A percentile compares a stretch with the other conserved stretches of the same genome.
phyloP scores from a whole-genome alignment of 257 asterid genomes.

The Solanum paucissectum region DNA sequence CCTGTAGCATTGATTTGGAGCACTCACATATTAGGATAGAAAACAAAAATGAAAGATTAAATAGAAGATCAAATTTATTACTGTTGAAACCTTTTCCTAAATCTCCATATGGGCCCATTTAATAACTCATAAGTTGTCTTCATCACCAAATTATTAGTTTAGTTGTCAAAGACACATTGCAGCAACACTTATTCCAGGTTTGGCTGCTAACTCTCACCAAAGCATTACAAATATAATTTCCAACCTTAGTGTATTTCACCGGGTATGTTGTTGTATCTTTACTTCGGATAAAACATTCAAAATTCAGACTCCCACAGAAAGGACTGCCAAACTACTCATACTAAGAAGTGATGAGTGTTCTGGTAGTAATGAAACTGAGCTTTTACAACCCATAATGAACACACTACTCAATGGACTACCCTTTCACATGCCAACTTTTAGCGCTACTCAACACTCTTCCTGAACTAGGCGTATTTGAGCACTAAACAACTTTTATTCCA shows the following conservation, averaged over 20 bases:
- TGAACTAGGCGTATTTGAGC: not conserved
- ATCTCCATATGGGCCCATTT: not conserved
- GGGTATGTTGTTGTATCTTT: not conserved
- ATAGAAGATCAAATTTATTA: not conserved
- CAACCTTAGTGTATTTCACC: not conserved
- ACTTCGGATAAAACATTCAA: not conserved
- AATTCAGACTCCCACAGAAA: not conserved
- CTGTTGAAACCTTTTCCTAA: not conserved
- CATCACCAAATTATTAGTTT: not conserved
- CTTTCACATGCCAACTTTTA: not conserved
- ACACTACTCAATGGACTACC: not conserved
- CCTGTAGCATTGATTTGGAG: constrained; percentile 30
- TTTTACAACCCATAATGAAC: not conserved
- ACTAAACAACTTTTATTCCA: not conserved
- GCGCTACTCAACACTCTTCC: not conserved
- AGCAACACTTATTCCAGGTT: not conserved
- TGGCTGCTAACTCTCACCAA: not conserved
- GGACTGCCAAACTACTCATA: not conserved
- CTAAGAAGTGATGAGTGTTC: not conserved
- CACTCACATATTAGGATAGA: constrained; percentile 1
- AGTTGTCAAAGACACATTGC: not conserved
- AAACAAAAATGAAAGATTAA: not conserved
- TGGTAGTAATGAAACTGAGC: not conserved
- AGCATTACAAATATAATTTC: not conserved
- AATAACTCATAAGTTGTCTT: not conserved